Evolutionary conservation across 768 basidiomycete species (phyloP), one percentile per base, ranked within the genome.

Genomic region (Mycena crocata): DNA sequence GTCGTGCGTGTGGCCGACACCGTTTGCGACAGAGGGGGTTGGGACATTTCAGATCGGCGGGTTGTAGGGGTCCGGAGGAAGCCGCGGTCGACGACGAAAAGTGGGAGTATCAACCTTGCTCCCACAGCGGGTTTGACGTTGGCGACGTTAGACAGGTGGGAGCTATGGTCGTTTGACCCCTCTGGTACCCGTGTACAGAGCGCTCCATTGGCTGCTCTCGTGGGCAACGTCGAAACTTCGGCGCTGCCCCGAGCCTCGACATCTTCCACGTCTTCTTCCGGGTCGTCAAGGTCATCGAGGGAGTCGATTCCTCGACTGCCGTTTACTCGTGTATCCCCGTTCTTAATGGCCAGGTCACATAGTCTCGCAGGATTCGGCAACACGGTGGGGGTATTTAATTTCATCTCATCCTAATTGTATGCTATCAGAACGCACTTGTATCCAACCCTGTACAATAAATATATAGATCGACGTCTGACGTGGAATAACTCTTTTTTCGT

Each of bases 341-440:
- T 92, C 65, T 71, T 87, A 30, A 80, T 83, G 55, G 75, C 82
- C 24, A 76, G 85, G 34, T 82, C 85, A 19, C 80, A 84, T 71
- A 87, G 83, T 65, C 73, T 93, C 13, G 91, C 89, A 66, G 92
- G 93, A 19, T 93, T 93, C 73, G 93, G 93, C 44, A 94, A 94
- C 75, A 93, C 92, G 5, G 80, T 91, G 62, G 90, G 90, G 34
- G 72, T 91, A 30, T 86, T 92, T 70, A 78, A 79, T 67, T 83
- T 84, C 52, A 49, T 59, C 30, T 50, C 57, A 24, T 19, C 65
- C 26, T 66, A 48, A 61, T 30, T 61, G 64, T 66, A 59, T 59
- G 42, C 34, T 60, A 26, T 34, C 34, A n/a, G 57, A 54, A 60
- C 57, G n/a, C 34, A 50, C 32, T 52, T 66, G 54, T 66, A 40